phyloP scores from a whole-genome alignment of 306 rosid species.

The Pterocarpus santalinus region DNA sequence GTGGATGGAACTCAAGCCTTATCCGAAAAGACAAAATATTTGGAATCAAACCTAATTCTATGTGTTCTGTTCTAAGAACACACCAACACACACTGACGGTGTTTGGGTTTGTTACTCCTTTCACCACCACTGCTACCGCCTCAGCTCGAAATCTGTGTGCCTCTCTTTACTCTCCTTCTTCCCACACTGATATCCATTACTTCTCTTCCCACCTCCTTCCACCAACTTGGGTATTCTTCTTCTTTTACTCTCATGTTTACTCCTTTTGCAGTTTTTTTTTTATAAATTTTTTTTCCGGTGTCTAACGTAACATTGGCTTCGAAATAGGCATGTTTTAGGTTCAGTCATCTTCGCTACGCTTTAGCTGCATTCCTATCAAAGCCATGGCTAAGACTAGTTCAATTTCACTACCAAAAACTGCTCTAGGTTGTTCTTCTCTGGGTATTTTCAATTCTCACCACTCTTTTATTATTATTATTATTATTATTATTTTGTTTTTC shows the following conservation, averaged over 20 bases:
- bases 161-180: conserved; percentile 22
- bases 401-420: conserved; percentile 38
- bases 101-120: conserved; percentile 43
- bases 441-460: conserved; percentile 47
- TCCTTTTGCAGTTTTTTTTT: no score
- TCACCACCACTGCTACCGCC: conserved; percentile 36
- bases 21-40: neutral
- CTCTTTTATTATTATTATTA: neutral
- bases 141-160: conserved; percentile 32
- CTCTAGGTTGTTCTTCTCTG: conserved; percentile 48
- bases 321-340: conserved; percentile 36
- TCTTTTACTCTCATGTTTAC: neutral
- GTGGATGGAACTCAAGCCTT: no score
- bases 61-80: no score
- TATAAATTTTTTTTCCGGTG: neutral
- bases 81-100: conserved; percentile 1
- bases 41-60: neutral
- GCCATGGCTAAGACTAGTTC: conserved; percentile 70
- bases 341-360: conserved; percentile 45
- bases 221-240: conserved; percentile 41
- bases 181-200: neutral
- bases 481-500: neutral
- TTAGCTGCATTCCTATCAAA: conserved; percentile 53
- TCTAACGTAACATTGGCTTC: conserved; percentile 28
- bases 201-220: conserved; percentile 36